Evolutionary conservation across 805 yeast genomes (phyloP), one percentile per base, ranked within the genome.

Genomic region (Blastobotrys americana): DNA sequence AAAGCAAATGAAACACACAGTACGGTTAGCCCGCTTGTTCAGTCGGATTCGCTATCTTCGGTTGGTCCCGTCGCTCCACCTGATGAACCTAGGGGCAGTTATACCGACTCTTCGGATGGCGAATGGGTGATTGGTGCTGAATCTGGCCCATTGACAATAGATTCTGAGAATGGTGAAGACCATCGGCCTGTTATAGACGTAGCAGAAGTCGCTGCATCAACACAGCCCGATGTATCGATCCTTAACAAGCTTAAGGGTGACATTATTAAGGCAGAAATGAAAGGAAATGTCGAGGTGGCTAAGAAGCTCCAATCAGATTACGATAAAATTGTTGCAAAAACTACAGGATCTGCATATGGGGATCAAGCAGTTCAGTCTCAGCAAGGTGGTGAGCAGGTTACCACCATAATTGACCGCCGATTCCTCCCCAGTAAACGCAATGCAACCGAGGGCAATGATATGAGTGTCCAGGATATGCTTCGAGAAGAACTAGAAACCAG

Each of bases 401-500:
- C 45, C 6, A 44, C 41, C 19, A 28, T 34, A 15, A 43, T 44
- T 13, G 43, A 41, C 23, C 9, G 20, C 13, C 20, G 43, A 15
- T 41, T 41, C 27, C 42, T 36, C 20, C 50, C 36, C 18, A 37
- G 27, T 22, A 41, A 33, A 20, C 34, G 21, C 33, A 47, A 20
- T 16, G 45, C 23, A 15, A 25, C 27, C 42, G 40, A 28, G 34
- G 35, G n/a, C 10, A 25, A 5, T 16, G 39, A 41, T 41, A 27
- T 15, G 9, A 38, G 52, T 0, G 35, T 49, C 16, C 60, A 60
- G n/a, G 63, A 61, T 8, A 56, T 68, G 67, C 57, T 71, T 2
- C 54, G 67, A 9, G 61, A 58, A 4, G 69, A 69, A 25, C 52
- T 70, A 59, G 55, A 59, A 2, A 55, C 59, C 9, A 58, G 60